phyloP scores from a whole-genome alignment of 345 rosid species.

The Pseudoturritis turrita region DNA sequence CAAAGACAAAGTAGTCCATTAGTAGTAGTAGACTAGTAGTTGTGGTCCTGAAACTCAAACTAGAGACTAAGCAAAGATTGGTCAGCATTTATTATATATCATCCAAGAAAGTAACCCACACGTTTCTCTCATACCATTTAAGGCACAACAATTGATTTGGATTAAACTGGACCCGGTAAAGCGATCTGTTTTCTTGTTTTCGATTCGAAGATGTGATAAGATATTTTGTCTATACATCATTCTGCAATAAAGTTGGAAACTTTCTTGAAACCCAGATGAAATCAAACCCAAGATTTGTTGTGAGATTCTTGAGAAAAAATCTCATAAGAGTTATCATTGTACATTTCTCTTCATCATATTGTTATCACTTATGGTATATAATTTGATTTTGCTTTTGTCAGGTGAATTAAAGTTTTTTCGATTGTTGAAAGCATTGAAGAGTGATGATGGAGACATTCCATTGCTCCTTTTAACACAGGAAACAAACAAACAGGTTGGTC shows the following conservation, averaged over 20 bases:
- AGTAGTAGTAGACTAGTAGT: conserved; percentile 25
- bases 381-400: conserved; percentile 56
- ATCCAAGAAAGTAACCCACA: conserved; percentile 29
- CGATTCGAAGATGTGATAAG: background rate
- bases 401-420: conserved; percentile 37
- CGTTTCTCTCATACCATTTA: conserved; percentile 28
- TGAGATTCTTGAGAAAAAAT: conserved; percentile 19
- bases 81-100: conserved; percentile 22
- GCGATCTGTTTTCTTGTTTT: background rate
- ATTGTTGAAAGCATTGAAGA: conserved; percentile 44
- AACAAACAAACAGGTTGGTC: conserved; percentile 54
- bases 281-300: conserved; percentile 8
- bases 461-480: conserved; percentile 41
- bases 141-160: background rate
- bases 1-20: conserved; percentile 11
- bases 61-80: conserved; percentile 20
- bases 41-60: conserved; percentile 38
- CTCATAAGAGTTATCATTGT: conserved; percentile 20
- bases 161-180: conserved; percentile 3
- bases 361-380: conserved; percentile 21
- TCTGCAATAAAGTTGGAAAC: too few relatives aligned
- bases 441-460: conserved; percentile 67
- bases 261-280: too few relatives aligned
- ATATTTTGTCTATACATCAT: conserved; percentile 20
- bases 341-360: conserved; percentile 18